Evolutionary conservation across 2,329 filamentous ascomycete genomes (phyloP), one percentile per base, ranked within the genome.

Genomic region (Xylariales sp.): DNA sequence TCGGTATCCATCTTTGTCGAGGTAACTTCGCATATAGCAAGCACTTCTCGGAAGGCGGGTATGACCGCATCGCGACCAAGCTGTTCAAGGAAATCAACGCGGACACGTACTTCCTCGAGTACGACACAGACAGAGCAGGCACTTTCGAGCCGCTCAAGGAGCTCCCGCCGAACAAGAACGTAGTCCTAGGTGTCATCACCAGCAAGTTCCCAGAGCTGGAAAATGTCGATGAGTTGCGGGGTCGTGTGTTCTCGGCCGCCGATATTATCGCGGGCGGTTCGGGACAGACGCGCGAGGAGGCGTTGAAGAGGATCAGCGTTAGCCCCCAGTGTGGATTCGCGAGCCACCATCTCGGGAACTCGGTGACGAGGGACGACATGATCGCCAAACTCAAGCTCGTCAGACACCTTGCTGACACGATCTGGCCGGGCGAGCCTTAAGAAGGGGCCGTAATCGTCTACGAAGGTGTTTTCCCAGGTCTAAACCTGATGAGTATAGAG

Each of bases 261-360:
- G 87, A 91, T 59, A 88, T 89, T 77, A 86, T 94, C 36, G 90
- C 90, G 0, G 83, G 89, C 76, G 91, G 91, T 0, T 88, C 85
- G 49, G 87, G 86, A 3, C 84, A 92, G 80, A 87, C 83, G 5
- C 83, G 85, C 54, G 86, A 92, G 77, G 86, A 93, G 77, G 91
- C 91, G 0, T 81, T 94, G 10, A 85, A 90, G 79, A 86, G 90
- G 72, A 81, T 94, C 50, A 84, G 86, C 50, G 86, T 93, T n/a
- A 91, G 88, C 75, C 90, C 91, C 0, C 91, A 93, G 80, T 92
- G 90, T 76, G 90, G 90, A 2, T 92, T 92, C 78, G 92, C 91
- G 32, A 92, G 89, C 57, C 91, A 94, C 77, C 88, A 90, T 70
- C 88, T 88, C 73, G 92, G 91, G 0, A 93, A 94, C 76, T 84